A percentile compares a stretch with the other conserved stretches of the same genome.
These are phyloP conservation scores for Pholiota molesta DNA, from an alignment of 768 basidiomycete species.

Conservation along the genomic window DNA sequence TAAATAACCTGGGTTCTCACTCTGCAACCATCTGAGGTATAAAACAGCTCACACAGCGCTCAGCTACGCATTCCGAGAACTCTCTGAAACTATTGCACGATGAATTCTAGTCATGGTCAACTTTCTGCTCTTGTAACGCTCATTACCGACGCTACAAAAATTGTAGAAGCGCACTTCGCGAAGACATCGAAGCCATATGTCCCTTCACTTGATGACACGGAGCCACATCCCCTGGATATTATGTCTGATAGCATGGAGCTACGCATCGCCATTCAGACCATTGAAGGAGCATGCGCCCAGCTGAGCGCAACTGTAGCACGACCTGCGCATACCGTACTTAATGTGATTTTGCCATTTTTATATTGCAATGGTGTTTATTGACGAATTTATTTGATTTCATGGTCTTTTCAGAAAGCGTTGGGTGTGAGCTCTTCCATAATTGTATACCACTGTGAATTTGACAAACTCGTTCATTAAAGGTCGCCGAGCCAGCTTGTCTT, in stretches of 20 bases:
- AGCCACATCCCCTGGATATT: constrained; percentile 23
- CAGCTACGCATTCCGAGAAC: too few species aligned
- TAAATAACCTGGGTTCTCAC: too few species aligned
- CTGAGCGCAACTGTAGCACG: constrained; percentile 25
- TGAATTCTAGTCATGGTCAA: constrained; percentile 4
- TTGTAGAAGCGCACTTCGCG: constrained; percentile 24
- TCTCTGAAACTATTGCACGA: neutral
- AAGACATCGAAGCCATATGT: constrained; percentile 26
- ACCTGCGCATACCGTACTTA: constrained; percentile 27
- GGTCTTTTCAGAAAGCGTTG: neutral
- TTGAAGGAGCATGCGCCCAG: constrained; percentile 34
- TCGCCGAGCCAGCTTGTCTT: constrained; percentile 26
- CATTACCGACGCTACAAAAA: constrained; percentile 24
- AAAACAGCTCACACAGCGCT: too few species aligned
- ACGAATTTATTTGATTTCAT: neutral
- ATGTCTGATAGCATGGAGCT: constrained; percentile 17
- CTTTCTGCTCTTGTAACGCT: constrained; percentile 20
- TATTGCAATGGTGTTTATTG: neutral
- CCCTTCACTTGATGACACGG: constrained; percentile 25
- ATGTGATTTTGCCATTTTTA: constrained; percentile 20
- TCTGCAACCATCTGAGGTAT: too few species aligned
- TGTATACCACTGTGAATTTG: neutral
- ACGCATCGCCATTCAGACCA: constrained; percentile 24
- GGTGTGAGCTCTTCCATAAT: neutral
- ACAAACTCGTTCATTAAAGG: neutral